phyloP scores from a whole-genome alignment of 192 early-diverging fungal species.

The Gamsiella multidivaricata region DNA sequence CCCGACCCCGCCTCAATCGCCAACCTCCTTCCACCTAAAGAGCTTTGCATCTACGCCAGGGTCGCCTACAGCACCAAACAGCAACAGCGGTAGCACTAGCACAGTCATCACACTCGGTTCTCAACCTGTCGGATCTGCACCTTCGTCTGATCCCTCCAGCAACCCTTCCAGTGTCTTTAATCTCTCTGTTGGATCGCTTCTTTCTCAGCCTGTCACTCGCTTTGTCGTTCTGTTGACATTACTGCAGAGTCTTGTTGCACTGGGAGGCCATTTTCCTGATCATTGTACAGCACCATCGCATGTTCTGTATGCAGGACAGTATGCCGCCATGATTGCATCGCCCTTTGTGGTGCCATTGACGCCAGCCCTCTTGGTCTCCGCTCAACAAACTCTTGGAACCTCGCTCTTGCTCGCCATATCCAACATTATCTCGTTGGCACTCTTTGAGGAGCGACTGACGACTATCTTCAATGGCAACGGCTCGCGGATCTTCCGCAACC shows the following conservation, averaged over 20 bases:
- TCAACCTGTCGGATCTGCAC: background rate
- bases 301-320: slow-evolving; percentile 17
- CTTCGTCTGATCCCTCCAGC: background rate
- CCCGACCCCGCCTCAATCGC: slow-evolving; percentile 26
- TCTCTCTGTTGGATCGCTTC: slow-evolving; percentile 3
- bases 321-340: slow-evolving; percentile 18
- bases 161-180: background rate
- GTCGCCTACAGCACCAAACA: background rate
- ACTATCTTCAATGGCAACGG: slow-evolving; percentile 45
- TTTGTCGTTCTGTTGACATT: slow-evolving; percentile 20
- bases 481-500: slow-evolving; percentile 45
- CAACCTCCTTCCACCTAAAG: slow-evolving; percentile 15
- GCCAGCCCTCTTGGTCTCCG: slow-evolving; percentile 6
- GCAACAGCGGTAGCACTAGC: slow-evolving; percentile 2
- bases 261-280: slow-evolving; percentile 24
- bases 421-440: slow-evolving; percentile 58
- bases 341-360: slow-evolving; percentile 34
- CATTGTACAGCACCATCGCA: slow-evolving; percentile 38
- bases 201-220: slow-evolving; percentile 25
- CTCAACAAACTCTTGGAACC: slow-evolving; percentile 18
- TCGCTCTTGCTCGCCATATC: slow-evolving; percentile 41
- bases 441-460: slow-evolving; percentile 64
- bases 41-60: background rate
- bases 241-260: slow-evolving; percentile 5
- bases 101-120: slow-evolving; percentile 15